Evolutionary conservation across 2,329 filamentous ascomycete genomes (phyloP).

Genomic region (Penicillium italicum): DNA sequence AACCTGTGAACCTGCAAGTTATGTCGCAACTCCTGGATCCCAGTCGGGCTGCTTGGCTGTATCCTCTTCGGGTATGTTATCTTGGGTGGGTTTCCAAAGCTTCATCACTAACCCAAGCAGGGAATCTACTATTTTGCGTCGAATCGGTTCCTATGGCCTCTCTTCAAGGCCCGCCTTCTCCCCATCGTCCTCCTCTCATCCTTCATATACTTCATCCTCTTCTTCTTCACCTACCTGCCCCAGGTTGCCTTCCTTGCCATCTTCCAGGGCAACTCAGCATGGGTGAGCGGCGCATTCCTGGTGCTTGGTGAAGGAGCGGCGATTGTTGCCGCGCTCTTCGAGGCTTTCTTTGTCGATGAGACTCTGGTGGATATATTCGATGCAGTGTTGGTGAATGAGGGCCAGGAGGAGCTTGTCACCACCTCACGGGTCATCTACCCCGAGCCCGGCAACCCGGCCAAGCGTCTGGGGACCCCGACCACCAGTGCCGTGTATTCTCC

Average conservation of each 20-base stretch:
- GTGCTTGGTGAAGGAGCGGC: constrained; percentile 67
- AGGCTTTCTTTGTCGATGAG: constrained; percentile 78
- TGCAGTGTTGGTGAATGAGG: constrained; percentile 73
- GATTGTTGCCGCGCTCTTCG: constrained; percentile 64
- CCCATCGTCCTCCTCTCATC: constrained; percentile 78
- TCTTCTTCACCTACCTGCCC: constrained; percentile 82
- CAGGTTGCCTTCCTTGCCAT: constrained; percentile 85
- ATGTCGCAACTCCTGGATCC: constrained; percentile 25
- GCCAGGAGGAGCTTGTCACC: constrained; percentile 64
- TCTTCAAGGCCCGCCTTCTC: constrained; percentile 72
- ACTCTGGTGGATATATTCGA: constrained; percentile 79
- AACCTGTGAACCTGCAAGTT: neutral
- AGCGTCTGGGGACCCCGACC: constrained; percentile 78
- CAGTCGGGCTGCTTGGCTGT: constrained; percentile 44
- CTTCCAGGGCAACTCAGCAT: constrained; percentile 83
- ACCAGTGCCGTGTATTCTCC: constrained; percentile 75
- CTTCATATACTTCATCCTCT: constrained; percentile 79
- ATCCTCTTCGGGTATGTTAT: constrained; percentile 45
- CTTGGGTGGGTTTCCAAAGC: neutral
- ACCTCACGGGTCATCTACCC: constrained; percentile 62
- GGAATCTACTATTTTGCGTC: constrained; percentile 79
- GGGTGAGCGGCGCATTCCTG: constrained; percentile 81
- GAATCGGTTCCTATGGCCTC: constrained; percentile 76
- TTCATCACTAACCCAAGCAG: constrained; percentile 30
- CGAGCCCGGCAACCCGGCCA: constrained; percentile 69